Conservation (phyloP, 805 yeast species). For the Yamadazyma takamatsuzukensis region DNA sequence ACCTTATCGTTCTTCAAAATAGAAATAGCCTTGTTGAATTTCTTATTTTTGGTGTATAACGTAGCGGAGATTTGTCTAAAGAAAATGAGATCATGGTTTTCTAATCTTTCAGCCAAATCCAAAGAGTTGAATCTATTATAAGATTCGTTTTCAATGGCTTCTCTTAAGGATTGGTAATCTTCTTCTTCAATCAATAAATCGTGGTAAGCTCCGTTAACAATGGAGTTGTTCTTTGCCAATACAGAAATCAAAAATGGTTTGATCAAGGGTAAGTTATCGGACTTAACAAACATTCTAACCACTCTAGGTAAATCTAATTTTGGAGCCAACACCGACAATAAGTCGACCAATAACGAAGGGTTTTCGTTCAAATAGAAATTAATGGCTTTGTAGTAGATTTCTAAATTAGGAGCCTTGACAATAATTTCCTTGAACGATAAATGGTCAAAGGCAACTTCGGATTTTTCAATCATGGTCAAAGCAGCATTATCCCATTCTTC, state of each 20-base stretch:
- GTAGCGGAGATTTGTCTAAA: constrained; percentile 96
- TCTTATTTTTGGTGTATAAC: constrained; percentile 89
- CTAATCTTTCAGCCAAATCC: constrained; percentile 89
- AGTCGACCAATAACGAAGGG: constrained; percentile 85
- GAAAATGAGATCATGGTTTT: constrained; percentile 84
- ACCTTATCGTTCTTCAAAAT: constrained; percentile 87
- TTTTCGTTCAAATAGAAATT: constrained; percentile 90
- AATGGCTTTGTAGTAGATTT: constrained; percentile 95
- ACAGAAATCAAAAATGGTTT: constrained; percentile 93
- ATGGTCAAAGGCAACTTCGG: constrained; percentile 92
- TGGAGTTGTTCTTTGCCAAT: constrained; percentile 81
- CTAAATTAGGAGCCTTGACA: constrained; percentile 92
- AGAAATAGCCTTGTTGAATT: constrained; percentile 84
- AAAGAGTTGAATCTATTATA: constrained; percentile 90
- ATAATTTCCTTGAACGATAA: constrained; percentile 89
- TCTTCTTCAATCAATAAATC: constrained; percentile 94
- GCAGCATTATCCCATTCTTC: constrained; percentile 99
- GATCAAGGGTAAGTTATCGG: constrained; percentile 93
- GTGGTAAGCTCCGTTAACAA: constrained; percentile 94
- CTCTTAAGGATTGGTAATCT: constrained; percentile 85
- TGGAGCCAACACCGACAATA: constrained; percentile 78
- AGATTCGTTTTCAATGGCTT: constrained; percentile 71
- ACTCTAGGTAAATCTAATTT: constrained; percentile 93
- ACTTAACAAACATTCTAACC: constrained; percentile 88
- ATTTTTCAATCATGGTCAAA: constrained; percentile 90